Evolutionary conservation across 257 asterid genomes (phyloP), one percentile per base, ranked within the genome.

Genomic region (Forsythia suspensa): DNA sequence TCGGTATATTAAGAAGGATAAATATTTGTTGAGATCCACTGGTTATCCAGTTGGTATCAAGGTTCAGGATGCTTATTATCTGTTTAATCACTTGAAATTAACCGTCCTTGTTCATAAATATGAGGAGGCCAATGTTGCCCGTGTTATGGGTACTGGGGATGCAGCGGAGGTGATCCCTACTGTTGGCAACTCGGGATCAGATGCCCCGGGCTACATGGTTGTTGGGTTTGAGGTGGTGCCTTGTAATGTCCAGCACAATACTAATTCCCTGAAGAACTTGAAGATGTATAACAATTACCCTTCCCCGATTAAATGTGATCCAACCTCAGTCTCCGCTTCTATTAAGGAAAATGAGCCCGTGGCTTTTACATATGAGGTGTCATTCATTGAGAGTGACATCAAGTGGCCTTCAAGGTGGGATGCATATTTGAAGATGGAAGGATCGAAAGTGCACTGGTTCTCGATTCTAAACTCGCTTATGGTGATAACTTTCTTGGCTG

Each of bases 331-430:
- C 24, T 83, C 90, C 55, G 88, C 86, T 94, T 79, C 88, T 57
- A 86, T 94, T 57, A 92, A 91, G 83, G 98, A 92, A 81, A 90
- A 87, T 13, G 93, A 94, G 85, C 92, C 95, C 0, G 52, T 94
- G 2, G 77, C 92, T 40, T 94, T 92, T 79, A 74, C 97, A 2
- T 94, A 94, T 3, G 97, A 92, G 87, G 98, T 94, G 13, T 72
- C 82, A 3, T 92, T 92, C 73, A 91, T 87, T 78, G 92, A 92
- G 90, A 88, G 95, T 78, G 95, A 94, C 67, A 94, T 90, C 83
- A 94, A 88, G 84, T 94, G 98, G 98, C 98, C 98, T 1, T 92
- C 97, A 1, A 88, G 98, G 70, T 94, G 98, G 98, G 98, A 94
- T 79, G 96, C 98, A 10, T 94, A 94, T 80, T 46, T 94, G 83